phyloP scores from a whole-genome alignment of 192 early-diverging fungal species.

The Bifiguratus adelaidae region DNA sequence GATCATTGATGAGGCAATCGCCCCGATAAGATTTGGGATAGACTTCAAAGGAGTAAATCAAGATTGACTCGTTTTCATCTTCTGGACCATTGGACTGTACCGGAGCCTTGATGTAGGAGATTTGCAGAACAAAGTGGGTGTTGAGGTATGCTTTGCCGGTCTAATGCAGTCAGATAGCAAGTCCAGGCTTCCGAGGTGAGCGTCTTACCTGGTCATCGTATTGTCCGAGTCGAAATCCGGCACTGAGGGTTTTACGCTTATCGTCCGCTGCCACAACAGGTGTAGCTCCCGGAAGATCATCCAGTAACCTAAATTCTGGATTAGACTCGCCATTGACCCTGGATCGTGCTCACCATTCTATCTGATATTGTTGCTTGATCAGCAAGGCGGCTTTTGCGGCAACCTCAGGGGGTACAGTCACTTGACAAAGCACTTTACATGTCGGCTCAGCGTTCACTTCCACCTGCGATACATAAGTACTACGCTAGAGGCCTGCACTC shows the following conservation, averaged over 20 bases:
- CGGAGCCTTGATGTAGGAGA: slow-evolving; percentile 38
- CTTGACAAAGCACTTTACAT: slow-evolving; percentile 46
- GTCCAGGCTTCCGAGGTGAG: background rate
- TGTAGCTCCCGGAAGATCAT: slow-evolving; percentile 56
- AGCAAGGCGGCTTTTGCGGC: slow-evolving; percentile 33
- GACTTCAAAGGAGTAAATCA: slow-evolving; percentile 66
- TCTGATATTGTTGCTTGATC: slow-evolving; percentile 44
- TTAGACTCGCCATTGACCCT: background rate
- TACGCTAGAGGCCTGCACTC: background rate
- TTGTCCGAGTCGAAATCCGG: slow-evolving; percentile 49
- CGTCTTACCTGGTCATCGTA: slow-evolving; percentile 11
- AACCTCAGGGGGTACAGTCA: slow-evolving; percentile 22
- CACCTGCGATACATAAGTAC: slow-evolving; percentile 5
- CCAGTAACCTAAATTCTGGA: slow-evolving; percentile 35
- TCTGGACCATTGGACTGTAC: no score
- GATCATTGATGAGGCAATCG: background rate
- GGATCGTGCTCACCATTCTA: slow-evolving; percentile 35
- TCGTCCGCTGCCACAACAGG: slow-evolving; percentile 20
- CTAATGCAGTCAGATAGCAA: background rate
- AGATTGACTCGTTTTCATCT: slow-evolving; percentile 19
- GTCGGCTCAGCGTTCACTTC: slow-evolving; percentile 27
- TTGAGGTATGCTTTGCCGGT: slow-evolving; percentile 42
- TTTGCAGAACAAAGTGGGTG: slow-evolving; percentile 52
- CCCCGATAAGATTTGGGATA: slow-evolving; percentile 38
- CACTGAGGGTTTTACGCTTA: slow-evolving; percentile 28